These are phyloP conservation scores for Phytophthora sp. DNA, from an alignment of 352 stramenopile species.

Conservation along the genomic window DNA sequence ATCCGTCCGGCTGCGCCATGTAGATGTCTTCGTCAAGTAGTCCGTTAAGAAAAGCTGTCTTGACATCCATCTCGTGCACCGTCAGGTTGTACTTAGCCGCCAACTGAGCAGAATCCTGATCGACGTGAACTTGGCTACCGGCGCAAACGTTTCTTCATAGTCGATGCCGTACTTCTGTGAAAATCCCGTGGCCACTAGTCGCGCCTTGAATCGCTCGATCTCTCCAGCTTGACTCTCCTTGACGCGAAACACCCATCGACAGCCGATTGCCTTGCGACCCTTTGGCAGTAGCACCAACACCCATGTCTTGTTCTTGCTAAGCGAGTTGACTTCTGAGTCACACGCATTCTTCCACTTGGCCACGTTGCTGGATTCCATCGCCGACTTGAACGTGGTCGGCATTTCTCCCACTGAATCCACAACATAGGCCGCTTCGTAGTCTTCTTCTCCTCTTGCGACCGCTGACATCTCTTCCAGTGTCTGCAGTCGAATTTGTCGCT, in stretches of 20 bases:
- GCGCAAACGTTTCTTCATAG: too few relatives aligned
- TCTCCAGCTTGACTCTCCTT: conserved; percentile 1
- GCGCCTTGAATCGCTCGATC: conserved; percentile 10
- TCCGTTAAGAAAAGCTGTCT: background rate
- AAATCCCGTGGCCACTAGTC: background rate
- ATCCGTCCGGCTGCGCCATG: too few relatives aligned
- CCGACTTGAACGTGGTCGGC: too few relatives aligned
- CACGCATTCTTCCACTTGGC: background rate
- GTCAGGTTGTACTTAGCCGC: background rate
- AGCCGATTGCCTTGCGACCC: conserved; percentile 8
- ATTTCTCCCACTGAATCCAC: too few relatives aligned
- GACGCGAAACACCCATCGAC: conserved; percentile 13
- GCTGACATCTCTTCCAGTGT: too few relatives aligned
- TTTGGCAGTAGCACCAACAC: conserved; percentile 1
- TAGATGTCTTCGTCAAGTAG: background rate
- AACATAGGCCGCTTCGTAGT: background rate
- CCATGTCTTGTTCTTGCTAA: conserved; percentile 27
- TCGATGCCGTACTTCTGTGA: too few relatives aligned
- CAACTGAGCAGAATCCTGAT: background rate
- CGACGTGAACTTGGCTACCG: background rate
- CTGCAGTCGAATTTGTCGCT: too few relatives aligned
- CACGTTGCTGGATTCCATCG: too few relatives aligned
- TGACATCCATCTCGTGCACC: background rate
- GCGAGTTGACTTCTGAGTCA: conserved; percentile 11
- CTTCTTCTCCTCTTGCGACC: too few relatives aligned